Base-by-base conservation (phyloP, 805 yeast species). In the Henningerozyma blattae region DNA sequence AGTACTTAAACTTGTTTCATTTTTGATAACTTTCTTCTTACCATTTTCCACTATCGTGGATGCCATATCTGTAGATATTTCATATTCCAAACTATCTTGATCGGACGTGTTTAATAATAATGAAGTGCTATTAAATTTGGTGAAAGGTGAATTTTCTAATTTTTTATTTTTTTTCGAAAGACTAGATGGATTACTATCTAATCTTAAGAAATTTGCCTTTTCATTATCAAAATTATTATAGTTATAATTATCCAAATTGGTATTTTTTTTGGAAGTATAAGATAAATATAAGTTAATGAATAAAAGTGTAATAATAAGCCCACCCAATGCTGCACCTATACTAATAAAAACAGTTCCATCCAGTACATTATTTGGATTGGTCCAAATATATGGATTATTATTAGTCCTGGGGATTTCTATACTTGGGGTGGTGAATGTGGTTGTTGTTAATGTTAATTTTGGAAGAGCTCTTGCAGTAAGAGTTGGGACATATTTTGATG, bases 261-360 rank as follows among this genome's bases (percentile, higher is more conserved):
- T 14, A 22, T 29, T 33, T 18, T 26, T 25, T 4, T 22, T 67
- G 5, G 83, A 73, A 12, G 56, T 46, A 22, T 19, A 30, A 16
- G 16, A 19, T n/a, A 12, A 16, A 18, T 16, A 18, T 6, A 29
- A 18, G 17, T 14, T 15, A 16, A 24, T 8, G 3, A 18, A 5
- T 8, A 30, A 3, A 1, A 34, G 4, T 2, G 18, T 5, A 7
- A 29, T 18, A 4, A 30, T 58, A 28, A 72, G 73, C 0, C 75
- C 80, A 4, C 77, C 82, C 4, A 77, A 71, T 26, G 77, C 63
- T 13, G 76, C 60, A 1, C 91, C 94, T 31, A 81, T 76, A 1
- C 79, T 77, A 32, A 83, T 83, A 57, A 82, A 83, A 4, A 83
- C 83, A 1, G 89, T 77, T 2, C 94, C 94, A 28, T 70, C 63